A percentile compares a stretch with the other conserved stretches of the same genome.
Conservation (phyloP, 345 rosid genomes). For the Isatis tinctoria region DNA sequence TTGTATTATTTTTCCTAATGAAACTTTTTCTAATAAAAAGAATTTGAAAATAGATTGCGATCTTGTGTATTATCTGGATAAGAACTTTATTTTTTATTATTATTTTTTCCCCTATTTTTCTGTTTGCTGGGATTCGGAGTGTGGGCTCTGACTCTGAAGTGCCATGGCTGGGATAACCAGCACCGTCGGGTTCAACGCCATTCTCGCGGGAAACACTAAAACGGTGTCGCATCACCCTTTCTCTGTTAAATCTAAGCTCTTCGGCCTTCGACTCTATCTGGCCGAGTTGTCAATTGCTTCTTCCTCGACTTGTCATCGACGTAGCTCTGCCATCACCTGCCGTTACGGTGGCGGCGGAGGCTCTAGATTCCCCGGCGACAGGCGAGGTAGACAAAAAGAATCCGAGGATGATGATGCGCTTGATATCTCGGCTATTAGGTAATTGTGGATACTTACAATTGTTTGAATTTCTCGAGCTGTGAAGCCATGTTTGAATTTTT, state of each 20-base stretch:
- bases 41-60: too few relatives aligned
- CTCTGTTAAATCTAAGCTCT: conserved; percentile 46
- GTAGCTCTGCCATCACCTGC: conserved; percentile 35
- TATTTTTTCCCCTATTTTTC: too few relatives aligned
- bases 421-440: conserved; percentile 65
- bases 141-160: conserved; percentile 9
- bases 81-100: too few relatives aligned
- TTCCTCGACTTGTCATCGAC: conserved; percentile 30
- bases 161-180: conserved; percentile 65
- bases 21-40: too few relatives aligned
- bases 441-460: not conserved
- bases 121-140: not conserved
- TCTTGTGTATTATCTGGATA: too few relatives aligned
- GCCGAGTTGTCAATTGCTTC: conserved; percentile 20
- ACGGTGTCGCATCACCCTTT: not conserved
- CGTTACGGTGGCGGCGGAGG: conserved; percentile 54
- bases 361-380: conserved; percentile 36
- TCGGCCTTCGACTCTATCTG: conserved; percentile 38
- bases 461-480: not conserved
- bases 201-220: conserved; percentile 29
- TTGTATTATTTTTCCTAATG: too few relatives aligned
- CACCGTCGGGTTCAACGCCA: conserved; percentile 40
- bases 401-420: conserved; percentile 62
- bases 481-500: not conserved
- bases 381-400: conserved; percentile 43